These are phyloP conservation scores for Lichtheimia ramosa DNA, from an alignment of 371 early-diverging fungal genomes.

Conservation along the genomic window DNA sequence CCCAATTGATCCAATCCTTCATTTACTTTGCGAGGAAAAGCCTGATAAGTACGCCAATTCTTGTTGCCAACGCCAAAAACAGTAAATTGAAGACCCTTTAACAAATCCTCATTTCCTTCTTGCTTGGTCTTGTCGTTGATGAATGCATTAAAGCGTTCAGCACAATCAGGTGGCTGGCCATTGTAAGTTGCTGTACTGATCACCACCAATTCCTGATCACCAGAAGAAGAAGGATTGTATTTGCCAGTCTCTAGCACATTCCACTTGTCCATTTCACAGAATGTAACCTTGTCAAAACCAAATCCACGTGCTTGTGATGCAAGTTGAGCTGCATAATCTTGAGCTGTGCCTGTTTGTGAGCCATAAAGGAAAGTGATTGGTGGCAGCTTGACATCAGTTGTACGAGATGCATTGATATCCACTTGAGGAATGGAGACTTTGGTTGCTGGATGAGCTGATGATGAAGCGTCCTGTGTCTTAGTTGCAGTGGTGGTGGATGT, in stretches of 20 bases:
- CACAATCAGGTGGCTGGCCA: slow-evolving; percentile 61
- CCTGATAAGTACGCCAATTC: slow-evolving; percentile 61
- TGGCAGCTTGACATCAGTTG: neutral
- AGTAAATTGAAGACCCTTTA: slow-evolving; percentile 39
- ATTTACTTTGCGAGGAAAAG: slow-evolving; percentile 49
- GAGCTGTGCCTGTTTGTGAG: slow-evolving; percentile 94
- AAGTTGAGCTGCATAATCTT: slow-evolving; percentile 77
- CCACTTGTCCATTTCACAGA: slow-evolving; percentile 50
- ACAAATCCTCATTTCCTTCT: slow-evolving; percentile 18
- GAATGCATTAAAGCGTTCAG: slow-evolving; percentile 51
- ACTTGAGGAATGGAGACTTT: neutral
- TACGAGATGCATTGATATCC: neutral
- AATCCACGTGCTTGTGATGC: slow-evolving; percentile 40
- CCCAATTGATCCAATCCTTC: slow-evolving; percentile 41
- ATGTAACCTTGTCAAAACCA: slow-evolving; percentile 37
- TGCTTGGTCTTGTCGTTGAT: slow-evolving; percentile 28
- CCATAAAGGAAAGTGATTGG: slow-evolving; percentile 79
- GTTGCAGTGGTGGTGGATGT: neutral
- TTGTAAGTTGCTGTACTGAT: slow-evolving; percentile 56
- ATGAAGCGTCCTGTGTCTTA: neutral
- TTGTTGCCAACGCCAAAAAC: slow-evolving; percentile 62
- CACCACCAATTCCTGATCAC: slow-evolving; percentile 41
- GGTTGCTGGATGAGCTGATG: neutral
- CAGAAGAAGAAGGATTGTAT: slow-evolving; percentile 14
- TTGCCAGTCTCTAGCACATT: slow-evolving; percentile 31